Evolutionary conservation across 1,284 basidiomycete species (phyloP).

Genomic region (Microbotryum violaceum): DNA sequence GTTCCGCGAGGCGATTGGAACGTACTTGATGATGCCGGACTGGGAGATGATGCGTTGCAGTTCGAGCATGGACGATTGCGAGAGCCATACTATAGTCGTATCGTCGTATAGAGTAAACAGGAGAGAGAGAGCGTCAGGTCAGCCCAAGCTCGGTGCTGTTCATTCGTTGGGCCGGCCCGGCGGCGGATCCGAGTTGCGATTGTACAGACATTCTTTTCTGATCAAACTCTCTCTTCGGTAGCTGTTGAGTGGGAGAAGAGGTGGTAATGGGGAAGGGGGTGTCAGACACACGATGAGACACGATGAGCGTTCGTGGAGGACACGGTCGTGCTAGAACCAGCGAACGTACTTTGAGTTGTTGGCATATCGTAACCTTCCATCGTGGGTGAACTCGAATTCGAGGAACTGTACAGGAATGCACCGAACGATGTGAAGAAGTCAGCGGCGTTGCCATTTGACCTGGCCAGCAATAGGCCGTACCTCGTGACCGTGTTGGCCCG

Average conservation of each 20-base stretch:
- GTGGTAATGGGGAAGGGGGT: not conserved
- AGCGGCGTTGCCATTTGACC: not conserved
- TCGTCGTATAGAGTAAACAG: conserved; percentile 1
- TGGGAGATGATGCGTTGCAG: conserved; percentile 89
- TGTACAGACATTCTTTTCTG: conserved; percentile 85
- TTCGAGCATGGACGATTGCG: conserved; percentile 83
- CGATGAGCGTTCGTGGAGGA: too few species aligned
- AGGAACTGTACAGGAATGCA: conserved; percentile 55
- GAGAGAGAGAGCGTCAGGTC: not conserved
- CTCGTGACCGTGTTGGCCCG: conserved; percentile 92
- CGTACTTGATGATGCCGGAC: conserved; percentile 90
- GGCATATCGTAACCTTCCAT: conserved; percentile 85
- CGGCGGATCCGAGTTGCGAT: too few species aligned
- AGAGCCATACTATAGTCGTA: conserved; percentile 72
- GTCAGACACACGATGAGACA: not conserved
- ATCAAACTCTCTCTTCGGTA: conserved; percentile 96
- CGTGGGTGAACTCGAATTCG: conserved; percentile 93
- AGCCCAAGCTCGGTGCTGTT: not conserved
- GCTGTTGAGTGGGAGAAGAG: conserved; percentile 26
- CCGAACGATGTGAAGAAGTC: not conserved
- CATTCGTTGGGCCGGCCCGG: too few species aligned
- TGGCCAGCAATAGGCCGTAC: not conserved
- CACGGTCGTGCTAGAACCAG: not conserved
- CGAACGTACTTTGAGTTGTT: conserved; percentile 78
- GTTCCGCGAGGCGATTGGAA: conserved; percentile 8